Conservation (phyloP, 352 stramenopile genomes). For the Hyaloperonospora arabidopsidis region DNA sequence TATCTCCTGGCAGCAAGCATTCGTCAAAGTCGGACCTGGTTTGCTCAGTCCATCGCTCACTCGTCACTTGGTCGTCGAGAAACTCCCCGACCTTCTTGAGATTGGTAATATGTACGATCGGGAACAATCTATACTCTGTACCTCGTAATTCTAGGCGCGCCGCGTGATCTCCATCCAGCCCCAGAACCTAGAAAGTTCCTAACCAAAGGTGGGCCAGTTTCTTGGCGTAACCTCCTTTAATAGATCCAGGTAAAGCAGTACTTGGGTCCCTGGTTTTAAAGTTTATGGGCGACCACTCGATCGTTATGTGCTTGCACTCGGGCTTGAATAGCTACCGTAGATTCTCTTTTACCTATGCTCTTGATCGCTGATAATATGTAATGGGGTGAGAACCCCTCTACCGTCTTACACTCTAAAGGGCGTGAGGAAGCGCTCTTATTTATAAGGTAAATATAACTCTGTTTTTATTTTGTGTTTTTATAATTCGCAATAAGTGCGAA, state of each 20-base stretch:
- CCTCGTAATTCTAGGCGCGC: neutral
- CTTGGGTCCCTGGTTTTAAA: neutral
- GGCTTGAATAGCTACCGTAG: neutral
- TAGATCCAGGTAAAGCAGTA: neutral
- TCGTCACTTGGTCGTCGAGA: neutral
- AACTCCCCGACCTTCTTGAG: neutral
- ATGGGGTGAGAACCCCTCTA: too few relatives aligned
- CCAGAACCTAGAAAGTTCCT: neutral
- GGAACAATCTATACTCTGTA: neutral
- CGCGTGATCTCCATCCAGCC: neutral
- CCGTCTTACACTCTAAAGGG: too few relatives aligned
- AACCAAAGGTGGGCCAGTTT: neutral
- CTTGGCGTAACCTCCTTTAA: neutral
- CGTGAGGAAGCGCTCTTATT: too few relatives aligned
- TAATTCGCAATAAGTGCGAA: too few relatives aligned
- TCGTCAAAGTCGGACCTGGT: slow-evolving; percentile 1
- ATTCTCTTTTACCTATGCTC: neutral
- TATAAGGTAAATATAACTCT: too few relatives aligned
- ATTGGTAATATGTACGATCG: slow-evolving; percentile 1
- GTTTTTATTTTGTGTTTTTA: too few relatives aligned
- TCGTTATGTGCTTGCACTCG: neutral
- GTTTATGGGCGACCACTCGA: neutral
- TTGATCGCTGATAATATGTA: neutral
- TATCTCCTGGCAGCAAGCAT: neutral
- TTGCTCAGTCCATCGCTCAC: neutral